Evolutionary conservation across 257 asterid genomes (phyloP).

Genomic region (Scutellaria baicalensis): DNA sequence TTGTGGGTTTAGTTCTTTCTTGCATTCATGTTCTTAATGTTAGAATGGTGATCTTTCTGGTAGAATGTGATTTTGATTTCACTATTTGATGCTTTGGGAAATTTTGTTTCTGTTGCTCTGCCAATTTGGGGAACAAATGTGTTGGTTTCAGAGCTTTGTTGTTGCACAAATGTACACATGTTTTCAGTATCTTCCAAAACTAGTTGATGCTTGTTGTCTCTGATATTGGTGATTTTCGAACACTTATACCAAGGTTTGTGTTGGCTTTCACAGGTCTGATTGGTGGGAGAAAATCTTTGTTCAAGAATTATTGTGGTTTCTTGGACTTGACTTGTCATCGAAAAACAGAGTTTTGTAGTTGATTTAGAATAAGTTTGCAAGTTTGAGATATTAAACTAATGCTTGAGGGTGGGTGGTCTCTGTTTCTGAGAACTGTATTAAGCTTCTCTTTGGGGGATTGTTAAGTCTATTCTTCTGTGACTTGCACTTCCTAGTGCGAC

Average conservation of each 20-base stretch:
- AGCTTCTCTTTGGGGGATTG: not conserved
- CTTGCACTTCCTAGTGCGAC: no score
- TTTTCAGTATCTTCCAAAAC: slow-evolving; percentile 32
- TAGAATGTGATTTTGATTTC: not conserved
- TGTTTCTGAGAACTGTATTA: slow-evolving; percentile 19
- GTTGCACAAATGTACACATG: slow-evolving; percentile 21
- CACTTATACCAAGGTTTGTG: slow-evolving; percentile 39
- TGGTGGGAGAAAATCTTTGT: slow-evolving; percentile 28
- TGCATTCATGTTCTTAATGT: not conserved
- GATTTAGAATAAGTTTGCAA: not conserved
- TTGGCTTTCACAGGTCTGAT: slow-evolving; percentile 51
- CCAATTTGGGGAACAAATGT: slow-evolving; percentile 26
- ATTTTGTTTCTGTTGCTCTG: not conserved
- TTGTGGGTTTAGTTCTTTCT: not conserved
- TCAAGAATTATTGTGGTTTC: slow-evolving; percentile 27
- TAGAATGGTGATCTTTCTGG: not conserved
- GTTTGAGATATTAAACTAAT: slow-evolving; percentile 18
- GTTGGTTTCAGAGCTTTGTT: slow-evolving; percentile 42
- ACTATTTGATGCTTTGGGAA: not conserved
- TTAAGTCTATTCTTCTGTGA: no score
- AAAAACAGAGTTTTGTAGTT: no score
- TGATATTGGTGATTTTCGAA: slow-evolving; percentile 28
- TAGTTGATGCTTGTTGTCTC: slow-evolving; percentile 48
- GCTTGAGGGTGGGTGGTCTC: slow-evolving; percentile 11
- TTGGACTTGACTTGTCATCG: slow-evolving; percentile 16